Base-by-base conservation (phyloP, 106 monocot species). In the Chionographis japonica region DNA sequence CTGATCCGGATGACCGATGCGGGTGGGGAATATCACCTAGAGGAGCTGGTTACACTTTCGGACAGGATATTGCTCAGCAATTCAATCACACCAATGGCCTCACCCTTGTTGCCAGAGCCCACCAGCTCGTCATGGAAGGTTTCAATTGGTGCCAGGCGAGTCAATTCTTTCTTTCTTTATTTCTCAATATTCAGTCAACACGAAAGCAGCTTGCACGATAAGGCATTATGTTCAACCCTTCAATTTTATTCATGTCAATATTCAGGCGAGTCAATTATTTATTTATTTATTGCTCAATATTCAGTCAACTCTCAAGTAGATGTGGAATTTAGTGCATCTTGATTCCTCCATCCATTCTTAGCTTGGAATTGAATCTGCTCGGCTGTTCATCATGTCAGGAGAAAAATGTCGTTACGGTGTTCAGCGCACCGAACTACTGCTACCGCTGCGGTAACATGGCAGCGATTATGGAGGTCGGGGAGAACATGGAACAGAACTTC, bases 11-110 rank as follows among this genome's bases (percentile, higher is more conserved):
- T 75, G 89, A 89, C 53, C 82, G 89, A 16, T 89, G 89, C 72
- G 89, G 89, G 9, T 89, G 89, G 89, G 89, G 89, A 54, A 89
- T 89, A 71, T 89, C 89, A 37, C 89, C 89, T 15, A 82, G 89
- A 68, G 89, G 89, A 68, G 85, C 85, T n/a, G 89, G 89, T 3
- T 88, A 88, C 72, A 88, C 88, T 43, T 88, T 88, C 78, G 88
- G 88, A 14, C 88, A 84, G 75, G 88, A 88, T 13, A 81, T 88
- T 78, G 80, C 88, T 37, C 80, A 84, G 16, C 77, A 81, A 38
- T 88, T 88, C 42, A 88, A 88, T 81, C 84, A 88, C 63, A 84
- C 75, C 20, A 88, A 88, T 73, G 88, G 88, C 6, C 75, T 88
- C n/a, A 52, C 72, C 17, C 80, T 88, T 50, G 74, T 88, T 38